Evolutionary conservation across 2,329 filamentous ascomycete genomes (phyloP).

Genomic region (Fusarium chaquense): DNA sequence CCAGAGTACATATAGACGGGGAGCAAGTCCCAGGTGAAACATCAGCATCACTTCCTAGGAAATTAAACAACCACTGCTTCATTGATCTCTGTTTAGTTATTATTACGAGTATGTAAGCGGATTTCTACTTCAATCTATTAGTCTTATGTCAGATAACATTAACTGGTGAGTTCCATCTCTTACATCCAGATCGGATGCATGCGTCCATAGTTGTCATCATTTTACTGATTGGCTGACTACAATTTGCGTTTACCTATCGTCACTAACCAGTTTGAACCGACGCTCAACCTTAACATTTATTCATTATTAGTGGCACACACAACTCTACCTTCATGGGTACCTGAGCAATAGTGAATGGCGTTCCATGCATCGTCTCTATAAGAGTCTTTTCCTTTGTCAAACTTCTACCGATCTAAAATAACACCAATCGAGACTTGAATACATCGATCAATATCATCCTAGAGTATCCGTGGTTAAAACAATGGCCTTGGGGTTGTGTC

Average conservation of each 20-base stretch:
- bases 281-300: not conserved
- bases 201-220: slow-evolving; percentile 22
- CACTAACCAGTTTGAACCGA: slow-evolving; percentile 2
- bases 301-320: not conserved
- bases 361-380: not conserved
- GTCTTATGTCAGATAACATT: slow-evolving; percentile 4
- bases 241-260: slow-evolving; percentile 6
- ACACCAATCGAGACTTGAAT: not conserved
- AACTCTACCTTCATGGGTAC: no score
- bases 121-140: not conserved
- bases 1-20: not conserved
- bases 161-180: not conserved
- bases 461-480: not conserved
- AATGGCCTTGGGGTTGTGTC: not conserved
- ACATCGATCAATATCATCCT: not conserved
- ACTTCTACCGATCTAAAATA: not conserved
- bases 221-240: slow-evolving; percentile 43
- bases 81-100: not conserved
- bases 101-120: not conserved
- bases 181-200: not conserved
- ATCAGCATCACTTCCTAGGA: not conserved
- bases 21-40: not conserved
- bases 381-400: not conserved
- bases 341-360: not conserved
- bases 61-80: not conserved